These are phyloP conservation scores for Bipolaris oryzae DNA, from an alignment of 2,329 filamentous ascomycete species.

Conservation along the genomic window DNA sequence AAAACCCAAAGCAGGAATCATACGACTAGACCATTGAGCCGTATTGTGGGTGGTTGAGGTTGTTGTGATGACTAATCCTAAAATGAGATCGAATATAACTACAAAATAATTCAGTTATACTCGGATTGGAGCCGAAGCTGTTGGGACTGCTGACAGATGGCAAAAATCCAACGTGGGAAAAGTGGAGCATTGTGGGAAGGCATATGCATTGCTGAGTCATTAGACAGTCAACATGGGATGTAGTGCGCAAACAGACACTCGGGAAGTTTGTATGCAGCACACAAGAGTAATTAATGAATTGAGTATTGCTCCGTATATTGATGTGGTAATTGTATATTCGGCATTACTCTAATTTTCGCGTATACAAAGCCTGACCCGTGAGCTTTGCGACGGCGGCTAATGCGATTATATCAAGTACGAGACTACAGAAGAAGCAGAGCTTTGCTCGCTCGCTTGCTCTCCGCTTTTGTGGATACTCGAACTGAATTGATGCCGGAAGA, in stretches of 20 bases:
- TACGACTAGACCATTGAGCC: constrained; percentile 35
- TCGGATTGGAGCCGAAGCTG: no score
- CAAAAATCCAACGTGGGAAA: neutral
- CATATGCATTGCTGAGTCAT: neutral
- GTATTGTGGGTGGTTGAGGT: constrained; percentile 1
- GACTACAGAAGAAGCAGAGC: neutral
- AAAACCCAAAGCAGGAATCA: constrained; percentile 39
- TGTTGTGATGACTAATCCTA: neutral
- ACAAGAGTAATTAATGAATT: neutral
- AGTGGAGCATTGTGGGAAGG: neutral
- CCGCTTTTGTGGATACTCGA: constrained; percentile 25
- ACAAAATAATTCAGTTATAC: neutral
- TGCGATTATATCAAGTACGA: constrained; percentile 11
- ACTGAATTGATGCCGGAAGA: constrained; percentile 18
- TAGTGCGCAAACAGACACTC: neutral
- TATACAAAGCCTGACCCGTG: constrained; percentile 35
- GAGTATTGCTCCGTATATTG: neutral
- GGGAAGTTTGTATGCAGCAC: neutral
- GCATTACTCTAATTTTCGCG: constrained; percentile 4
- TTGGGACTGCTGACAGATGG: neutral
- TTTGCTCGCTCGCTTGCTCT: constrained; percentile 22
- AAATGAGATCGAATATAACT: neutral
- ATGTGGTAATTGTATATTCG: neutral
- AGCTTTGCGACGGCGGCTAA: constrained; percentile 19
- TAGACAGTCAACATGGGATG: neutral